Percentiles rank a stretch among this genome's conserved stretches.
phyloP scores from a whole-genome alignment of 257 asterid genomes.

The Ballota nigra region DNA sequence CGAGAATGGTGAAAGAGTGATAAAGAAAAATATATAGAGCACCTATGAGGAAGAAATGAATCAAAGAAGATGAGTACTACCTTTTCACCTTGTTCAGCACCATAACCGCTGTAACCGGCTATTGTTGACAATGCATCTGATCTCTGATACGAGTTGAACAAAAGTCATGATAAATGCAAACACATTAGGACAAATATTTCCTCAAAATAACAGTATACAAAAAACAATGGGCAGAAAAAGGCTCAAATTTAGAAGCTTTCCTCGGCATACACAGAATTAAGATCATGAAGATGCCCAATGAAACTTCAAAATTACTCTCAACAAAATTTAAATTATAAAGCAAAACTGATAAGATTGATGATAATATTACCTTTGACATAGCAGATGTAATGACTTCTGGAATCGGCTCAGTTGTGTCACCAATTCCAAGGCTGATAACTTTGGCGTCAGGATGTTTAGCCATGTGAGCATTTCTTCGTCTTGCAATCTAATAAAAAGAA shows the following conservation, averaged over 20 bases:
- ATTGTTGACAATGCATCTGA: slow-evolving; percentile 70
- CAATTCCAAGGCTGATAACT: slow-evolving; percentile 96
- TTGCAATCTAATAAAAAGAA: slow-evolving; percentile 59
- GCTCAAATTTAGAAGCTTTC: not conserved
- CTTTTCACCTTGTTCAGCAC: slow-evolving; percentile 98
- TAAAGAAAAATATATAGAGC: not conserved
- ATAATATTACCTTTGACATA: slow-evolving; percentile 72
- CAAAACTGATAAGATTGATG: not conserved
- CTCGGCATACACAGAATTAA: not conserved
- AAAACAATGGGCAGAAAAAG: not conserved
- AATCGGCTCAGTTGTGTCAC: slow-evolving; percentile 97
- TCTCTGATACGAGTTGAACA: slow-evolving; percentile 46
- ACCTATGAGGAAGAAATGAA: not conserved
- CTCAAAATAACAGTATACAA: not conserved
- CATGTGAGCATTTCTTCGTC: slow-evolving; percentile 77
- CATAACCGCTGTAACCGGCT: slow-evolving; percentile 90
- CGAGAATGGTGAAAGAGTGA: not conserved
- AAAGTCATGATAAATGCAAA: slow-evolving; percentile 8
- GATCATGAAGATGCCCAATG: not conserved
- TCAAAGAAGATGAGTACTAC: slow-evolving; percentile 33
- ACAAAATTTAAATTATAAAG: not conserved
- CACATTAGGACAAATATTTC: not conserved
- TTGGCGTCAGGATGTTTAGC: slow-evolving; percentile 77
- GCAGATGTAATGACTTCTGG: slow-evolving; percentile 88
- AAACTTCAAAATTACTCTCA: slow-evolving; percentile 3